phyloP scores from a whole-genome alignment of 2,329 filamentous ascomycete genomes.

The Talaromyces sp. region DNA sequence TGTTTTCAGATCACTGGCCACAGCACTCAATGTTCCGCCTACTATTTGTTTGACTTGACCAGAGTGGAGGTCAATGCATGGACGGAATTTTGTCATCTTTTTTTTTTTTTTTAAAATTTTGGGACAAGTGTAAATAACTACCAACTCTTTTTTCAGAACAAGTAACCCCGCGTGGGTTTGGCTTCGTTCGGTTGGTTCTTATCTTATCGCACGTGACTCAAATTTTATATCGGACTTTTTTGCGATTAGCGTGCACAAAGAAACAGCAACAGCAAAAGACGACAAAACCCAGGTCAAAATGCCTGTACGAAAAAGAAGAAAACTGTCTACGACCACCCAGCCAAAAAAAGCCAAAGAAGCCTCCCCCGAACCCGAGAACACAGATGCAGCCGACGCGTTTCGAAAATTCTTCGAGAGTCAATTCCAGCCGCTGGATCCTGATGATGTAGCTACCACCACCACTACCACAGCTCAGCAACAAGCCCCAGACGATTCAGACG shows the following conservation, averaged over 20 bases:
- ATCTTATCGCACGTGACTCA: slow-evolving; percentile 38
- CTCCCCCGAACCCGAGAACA: slow-evolving; percentile 22
- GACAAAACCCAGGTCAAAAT: not conserved
- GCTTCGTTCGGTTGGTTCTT: slow-evolving; percentile 8
- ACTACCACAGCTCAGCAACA: not conserved
- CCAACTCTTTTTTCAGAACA: not conserved
- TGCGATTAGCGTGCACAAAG: slow-evolving; percentile 14
- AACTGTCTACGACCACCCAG: slow-evolving; percentile 5
- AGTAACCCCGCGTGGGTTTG: not conserved
- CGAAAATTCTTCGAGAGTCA: slow-evolving; percentile 81
- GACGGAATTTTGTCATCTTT: slow-evolving; percentile 85
- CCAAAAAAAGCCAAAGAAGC: slow-evolving; percentile 14
- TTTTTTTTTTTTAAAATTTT: not conserved
- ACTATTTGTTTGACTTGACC: slow-evolving; percentile 98
- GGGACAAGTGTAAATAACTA: no score
- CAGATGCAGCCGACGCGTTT: slow-evolving; percentile 69
- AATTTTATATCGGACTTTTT: slow-evolving; percentile 9
- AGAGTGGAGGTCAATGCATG: slow-evolving; percentile 96
- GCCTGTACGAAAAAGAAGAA: slow-evolving; percentile 8
- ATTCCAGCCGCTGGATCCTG: slow-evolving; percentile 63
- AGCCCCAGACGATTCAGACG: slow-evolving; percentile 15
- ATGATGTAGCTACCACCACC: not conserved
- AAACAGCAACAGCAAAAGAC: not conserved
- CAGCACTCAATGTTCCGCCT: slow-evolving; percentile 77
- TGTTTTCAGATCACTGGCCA: slow-evolving; percentile 67